Evolutionary conservation across 805 yeast species (phyloP), one percentile per base, ranked within the genome.

Genomic region (Candida vaughaniae): DNA sequence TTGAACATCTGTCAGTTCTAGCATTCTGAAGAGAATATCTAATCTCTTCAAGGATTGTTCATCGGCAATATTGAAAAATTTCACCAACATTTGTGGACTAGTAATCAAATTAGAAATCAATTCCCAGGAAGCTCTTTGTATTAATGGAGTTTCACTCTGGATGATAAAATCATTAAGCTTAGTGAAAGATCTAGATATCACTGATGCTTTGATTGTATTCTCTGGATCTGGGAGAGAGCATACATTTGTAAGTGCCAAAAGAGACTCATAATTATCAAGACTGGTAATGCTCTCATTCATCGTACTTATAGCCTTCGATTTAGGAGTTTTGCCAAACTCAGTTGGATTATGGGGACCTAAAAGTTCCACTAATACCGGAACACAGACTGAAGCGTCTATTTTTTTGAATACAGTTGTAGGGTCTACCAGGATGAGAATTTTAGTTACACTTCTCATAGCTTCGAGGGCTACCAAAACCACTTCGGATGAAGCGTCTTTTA

Each of bases 201-300:
- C 55, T 30, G 60, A 55, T 4, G 69, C 60, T 9, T 56, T 63
- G 18, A 71, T 59, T 7, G 70, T 67, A 10, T 56, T 57, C 10
- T 38, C 33, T 5, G 31, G 19, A 4, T 66, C 62, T 8, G 64
- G 64, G 2, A 68, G 41, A 0, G 86, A 69, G 0, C 87, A 75
- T 6, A 82, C 46, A 55, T 85, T 85, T 1, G 91, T 85, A 19
- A 85, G 64, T 0, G 90, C 86, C 16, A 81, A 52, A 26, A 85
- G 58, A 0, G 80, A 63, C 48, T 80, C 83, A 46, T 71, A 74
- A 15, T 71, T 67, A 39, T 76, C 82, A 10, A 71, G 46, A 3
- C 46, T 44, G 1, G 68, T 56, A 14, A 64, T 42, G 5, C 55
- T 50, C 0, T 66, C 69, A 33, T 60, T 31, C 4, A 57, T 36